A percentile compares a stretch with the other conserved stretches of the same genome.
Evolutionary conservation across 2,329 filamentous ascomycete species (phyloP).

Genomic region (Fusarium devonianum): DNA sequence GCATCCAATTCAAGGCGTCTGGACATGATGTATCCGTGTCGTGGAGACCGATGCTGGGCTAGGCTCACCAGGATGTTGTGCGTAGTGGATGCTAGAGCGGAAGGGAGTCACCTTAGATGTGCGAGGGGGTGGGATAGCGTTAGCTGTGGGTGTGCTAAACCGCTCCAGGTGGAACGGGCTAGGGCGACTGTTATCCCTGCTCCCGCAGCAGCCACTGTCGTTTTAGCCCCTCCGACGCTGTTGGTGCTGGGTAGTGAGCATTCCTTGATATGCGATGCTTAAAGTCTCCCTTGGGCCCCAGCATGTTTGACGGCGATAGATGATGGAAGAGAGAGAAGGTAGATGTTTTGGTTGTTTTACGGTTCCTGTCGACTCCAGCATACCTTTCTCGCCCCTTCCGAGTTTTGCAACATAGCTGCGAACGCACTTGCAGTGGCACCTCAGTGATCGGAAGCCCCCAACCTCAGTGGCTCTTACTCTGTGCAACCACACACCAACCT

Average conservation of each 20-base stretch:
- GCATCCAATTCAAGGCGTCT: slow-evolving; percentile 5
- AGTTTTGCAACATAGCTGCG: slow-evolving; percentile 3
- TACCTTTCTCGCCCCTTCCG: slow-evolving; percentile 5
- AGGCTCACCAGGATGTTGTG: slow-evolving; percentile 8
- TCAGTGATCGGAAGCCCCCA: slow-evolving; percentile 13
- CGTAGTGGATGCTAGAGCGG: slow-evolving; percentile 3
- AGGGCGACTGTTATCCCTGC: slow-evolving; percentile 36
- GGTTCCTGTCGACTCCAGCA: slow-evolving; percentile 2
- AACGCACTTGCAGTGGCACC: slow-evolving; percentile 5
- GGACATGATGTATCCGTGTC: slow-evolving; percentile 12
- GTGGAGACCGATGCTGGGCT: slow-evolving; percentile 8
- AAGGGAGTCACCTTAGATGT: slow-evolving; percentile 34
- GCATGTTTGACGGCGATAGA: slow-evolving; percentile 11
- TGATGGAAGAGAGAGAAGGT: slow-evolving; percentile 9
- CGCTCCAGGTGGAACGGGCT: slow-evolving; percentile 21
- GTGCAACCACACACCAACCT: slow-evolving; percentile 28
- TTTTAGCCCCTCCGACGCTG: slow-evolving; percentile 35
- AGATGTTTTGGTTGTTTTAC: slow-evolving; percentile 8
- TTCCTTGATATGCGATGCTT: slow-evolving; percentile 34
- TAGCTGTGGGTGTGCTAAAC: slow-evolving; percentile 22
- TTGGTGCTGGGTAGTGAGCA: slow-evolving; percentile 28
- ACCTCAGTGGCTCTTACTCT: slow-evolving; percentile 29
- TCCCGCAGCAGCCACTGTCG: slow-evolving; percentile 37
- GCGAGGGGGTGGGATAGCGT: slow-evolving; percentile 12
- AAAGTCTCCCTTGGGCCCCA: slow-evolving; percentile 39